Percentiles rank a stretch among this genome's conserved stretches.
Conservation (phyloP, 331 rosid species). For the Spiraea crenata region DNA sequence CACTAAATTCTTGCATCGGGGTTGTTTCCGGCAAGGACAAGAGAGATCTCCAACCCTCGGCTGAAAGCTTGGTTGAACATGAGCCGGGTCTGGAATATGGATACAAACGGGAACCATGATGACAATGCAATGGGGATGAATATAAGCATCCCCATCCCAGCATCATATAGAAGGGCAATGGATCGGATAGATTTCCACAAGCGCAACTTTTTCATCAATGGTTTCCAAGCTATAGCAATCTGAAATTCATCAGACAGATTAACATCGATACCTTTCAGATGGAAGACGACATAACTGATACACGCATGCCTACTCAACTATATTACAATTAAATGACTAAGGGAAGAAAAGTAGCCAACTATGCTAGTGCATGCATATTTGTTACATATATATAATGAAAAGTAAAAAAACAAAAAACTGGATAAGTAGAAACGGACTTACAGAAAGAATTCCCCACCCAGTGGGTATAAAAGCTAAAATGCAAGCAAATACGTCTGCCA, state of each 20-base stretch:
- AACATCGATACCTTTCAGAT: background rate
- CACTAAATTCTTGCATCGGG: conserved; percentile 58
- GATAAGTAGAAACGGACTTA: conserved; percentile 43
- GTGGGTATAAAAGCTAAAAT: conserved; percentile 88
- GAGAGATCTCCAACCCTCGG: conserved; percentile 88
- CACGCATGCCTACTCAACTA: background rate
- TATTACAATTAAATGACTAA: background rate
- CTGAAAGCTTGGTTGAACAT: conserved; percentile 99
- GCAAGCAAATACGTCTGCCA: conserved; percentile 77
- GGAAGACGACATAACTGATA: background rate
- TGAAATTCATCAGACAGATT: conserved; percentile 24
- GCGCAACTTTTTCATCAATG: conserved; percentile 64
- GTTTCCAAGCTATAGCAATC: conserved; percentile 97
- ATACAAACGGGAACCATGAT: conserved; percentile 93
- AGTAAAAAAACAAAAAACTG: background rate
- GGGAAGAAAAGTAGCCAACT: background rate
- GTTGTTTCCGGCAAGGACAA: conserved; percentile 90
- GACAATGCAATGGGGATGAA: conserved; percentile 75
- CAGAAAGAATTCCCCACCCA: conserved; percentile 95
- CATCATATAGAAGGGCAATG: conserved; percentile 79
- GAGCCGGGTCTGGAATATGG: conserved; percentile 91
- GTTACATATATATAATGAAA: background rate
- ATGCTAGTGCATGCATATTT: background rate
- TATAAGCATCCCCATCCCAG: conserved; percentile 95
- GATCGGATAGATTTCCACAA: conserved; percentile 89